phyloP scores from a whole-genome alignment of 2,329 filamentous ascomycete genomes.

The Neurospora sp. region DNA sequence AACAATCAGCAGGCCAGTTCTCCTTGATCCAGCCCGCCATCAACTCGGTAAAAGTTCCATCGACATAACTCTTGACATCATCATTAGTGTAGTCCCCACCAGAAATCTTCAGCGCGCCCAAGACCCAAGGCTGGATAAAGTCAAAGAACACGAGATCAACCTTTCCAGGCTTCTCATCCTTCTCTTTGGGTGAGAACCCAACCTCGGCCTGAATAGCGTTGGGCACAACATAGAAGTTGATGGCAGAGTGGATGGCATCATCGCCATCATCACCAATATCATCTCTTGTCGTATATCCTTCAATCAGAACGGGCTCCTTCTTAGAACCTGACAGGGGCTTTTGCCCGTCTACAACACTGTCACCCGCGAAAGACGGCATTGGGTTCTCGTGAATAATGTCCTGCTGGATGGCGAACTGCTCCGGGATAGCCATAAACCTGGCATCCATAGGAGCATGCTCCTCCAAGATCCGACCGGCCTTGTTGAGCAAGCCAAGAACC shows the following conservation, averaged over 20 bases:
- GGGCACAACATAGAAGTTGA: constrained; percentile 68
- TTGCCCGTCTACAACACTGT: constrained; percentile 16
- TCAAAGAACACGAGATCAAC: constrained; percentile 89
- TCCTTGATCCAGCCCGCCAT: constrained; percentile 47
- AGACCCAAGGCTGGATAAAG: constrained; percentile 76
- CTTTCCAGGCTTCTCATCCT: constrained; percentile 44
- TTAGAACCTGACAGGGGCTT: constrained; percentile 19
- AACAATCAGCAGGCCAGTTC: constrained; percentile 37
- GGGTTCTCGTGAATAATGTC: constrained; percentile 19
- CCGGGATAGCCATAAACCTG: constrained; percentile 39
- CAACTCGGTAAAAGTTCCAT: constrained; percentile 45
- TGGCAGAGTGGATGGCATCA: constrained; percentile 70
- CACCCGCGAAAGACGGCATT: constrained; percentile 5
- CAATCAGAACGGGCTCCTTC: constrained; percentile 35
- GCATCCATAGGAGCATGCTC: constrained; percentile 25
- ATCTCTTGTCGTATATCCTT: constrained; percentile 82
- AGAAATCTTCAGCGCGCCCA: constrained; percentile 58
- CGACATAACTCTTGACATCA: constrained; percentile 41
- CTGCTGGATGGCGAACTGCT: constrained; percentile 27
- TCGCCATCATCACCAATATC: constrained; percentile 78
- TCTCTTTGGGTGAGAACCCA: constrained; percentile 40
- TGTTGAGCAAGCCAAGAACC: constrained; percentile 52
- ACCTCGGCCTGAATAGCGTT: constrained; percentile 71
- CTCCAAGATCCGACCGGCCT: constrained; percentile 37
- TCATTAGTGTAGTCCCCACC: constrained; percentile 39